These are phyloP conservation scores for Aspergillus sp. DNA, from an alignment of 2,329 filamentous ascomycete genomes.

Conservation along the genomic window DNA sequence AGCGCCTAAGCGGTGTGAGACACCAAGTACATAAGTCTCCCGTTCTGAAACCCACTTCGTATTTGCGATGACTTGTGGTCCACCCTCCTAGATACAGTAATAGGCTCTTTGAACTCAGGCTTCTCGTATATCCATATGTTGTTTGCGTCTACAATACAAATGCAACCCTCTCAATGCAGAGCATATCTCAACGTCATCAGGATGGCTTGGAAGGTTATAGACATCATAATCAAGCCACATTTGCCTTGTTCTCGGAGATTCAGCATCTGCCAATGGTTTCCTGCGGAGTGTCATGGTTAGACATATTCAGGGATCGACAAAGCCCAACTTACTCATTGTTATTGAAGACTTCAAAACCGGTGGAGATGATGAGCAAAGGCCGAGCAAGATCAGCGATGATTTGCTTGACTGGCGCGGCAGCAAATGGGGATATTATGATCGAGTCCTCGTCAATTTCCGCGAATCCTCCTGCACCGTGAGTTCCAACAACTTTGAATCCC, in stretches of 20 bases:
- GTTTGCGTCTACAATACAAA: constrained; percentile 1
- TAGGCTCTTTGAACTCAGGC: neutral
- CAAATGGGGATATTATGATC: neutral
- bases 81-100: neutral
- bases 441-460: constrained; percentile 1
- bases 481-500: constrained; percentile 1
- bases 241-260: constrained; percentile 3
- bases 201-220: constrained; percentile 2
- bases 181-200: constrained; percentile 1
- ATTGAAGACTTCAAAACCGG: constrained; percentile 2
- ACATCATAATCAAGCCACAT: constrained; percentile 1
- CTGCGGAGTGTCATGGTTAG: neutral
- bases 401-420: constrained; percentile 1
- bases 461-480: constrained; percentile 1
- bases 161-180: constrained; percentile 1
- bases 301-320: neutral
- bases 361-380: constrained; percentile 1
- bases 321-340: neutral
- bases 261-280: constrained; percentile 2
- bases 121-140: no score
- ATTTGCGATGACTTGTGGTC: neutral
- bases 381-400: constrained; percentile 2
- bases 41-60: neutral
- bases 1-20: no score
- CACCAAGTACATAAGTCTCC: no score